Percentiles rank a stretch among this genome's conserved stretches.
Evolutionary conservation across 2,329 filamentous ascomycete genomes (phyloP).

Genomic region (Aspergillus glaucus): DNA sequence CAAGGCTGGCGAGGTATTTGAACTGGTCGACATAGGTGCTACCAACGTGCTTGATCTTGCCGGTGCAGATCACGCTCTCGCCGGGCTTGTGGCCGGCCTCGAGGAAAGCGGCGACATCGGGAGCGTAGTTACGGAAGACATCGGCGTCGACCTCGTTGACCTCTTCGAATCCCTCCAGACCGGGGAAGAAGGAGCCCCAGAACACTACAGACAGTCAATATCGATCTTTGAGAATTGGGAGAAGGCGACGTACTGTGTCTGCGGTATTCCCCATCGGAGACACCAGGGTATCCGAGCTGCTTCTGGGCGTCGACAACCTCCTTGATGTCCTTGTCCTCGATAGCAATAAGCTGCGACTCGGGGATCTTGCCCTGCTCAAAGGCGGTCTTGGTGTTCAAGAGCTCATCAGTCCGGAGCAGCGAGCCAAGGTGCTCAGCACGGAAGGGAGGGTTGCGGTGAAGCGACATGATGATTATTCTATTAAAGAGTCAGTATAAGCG

Average conservation of each 20-base stretch:
- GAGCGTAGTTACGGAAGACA: conserved; percentile 54
- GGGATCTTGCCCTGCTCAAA: conserved; percentile 51
- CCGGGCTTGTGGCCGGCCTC: conserved; percentile 53
- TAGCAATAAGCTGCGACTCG: conserved; percentile 50
- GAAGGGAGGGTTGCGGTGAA: conserved; percentile 52
- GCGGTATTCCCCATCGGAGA: conserved; percentile 65
- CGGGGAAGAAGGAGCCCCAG: conserved; percentile 53
- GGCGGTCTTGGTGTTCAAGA: conserved; percentile 54
- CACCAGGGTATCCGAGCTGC: conserved; percentile 54
- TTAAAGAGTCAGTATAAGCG: neutral
- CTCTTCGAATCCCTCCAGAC: conserved; percentile 50
- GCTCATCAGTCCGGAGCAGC: conserved; percentile 57
- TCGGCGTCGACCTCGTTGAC: conserved; percentile 42
- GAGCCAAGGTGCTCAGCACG: conserved; percentile 69
- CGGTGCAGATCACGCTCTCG: conserved; percentile 51
- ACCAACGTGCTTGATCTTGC: conserved; percentile 53
- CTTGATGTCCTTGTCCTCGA: conserved; percentile 61
- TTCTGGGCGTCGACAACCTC: conserved; percentile 61
- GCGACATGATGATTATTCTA: conserved; percentile 21
- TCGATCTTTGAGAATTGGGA: neutral
- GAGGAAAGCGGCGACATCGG: conserved; percentile 57
- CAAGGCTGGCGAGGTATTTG: conserved; percentile 52
- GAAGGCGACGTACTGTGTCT: conserved; percentile 32
- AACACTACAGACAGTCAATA: conserved; percentile 37
- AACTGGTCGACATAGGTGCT: conserved; percentile 54